Conservation (phyloP, 2,329 filamentous ascomycete species). For the Fusarium sp. region DNA sequence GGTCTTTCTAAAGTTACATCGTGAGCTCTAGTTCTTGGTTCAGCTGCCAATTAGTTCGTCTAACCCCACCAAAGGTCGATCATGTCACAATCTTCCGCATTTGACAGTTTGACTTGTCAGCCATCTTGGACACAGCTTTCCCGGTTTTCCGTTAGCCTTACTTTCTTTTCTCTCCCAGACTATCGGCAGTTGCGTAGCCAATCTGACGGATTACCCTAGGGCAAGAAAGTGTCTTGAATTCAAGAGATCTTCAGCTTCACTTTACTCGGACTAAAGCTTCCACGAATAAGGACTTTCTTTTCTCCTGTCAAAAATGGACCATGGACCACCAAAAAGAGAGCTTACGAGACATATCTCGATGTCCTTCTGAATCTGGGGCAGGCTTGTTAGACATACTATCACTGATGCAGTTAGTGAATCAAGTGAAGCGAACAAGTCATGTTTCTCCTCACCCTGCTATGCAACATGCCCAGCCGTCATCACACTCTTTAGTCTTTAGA, state of each 20-base stretch:
- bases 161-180: slow-evolving; percentile 12
- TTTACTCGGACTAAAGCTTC: neutral
- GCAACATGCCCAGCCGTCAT: slow-evolving; percentile 23
- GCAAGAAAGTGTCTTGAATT: neutral
- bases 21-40: slow-evolving; percentile 17
- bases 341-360: slow-evolving; percentile 6
- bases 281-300: slow-evolving; percentile 8
- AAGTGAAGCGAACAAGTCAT: slow-evolving; percentile 1
- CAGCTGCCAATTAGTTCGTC: slow-evolving; percentile 16
- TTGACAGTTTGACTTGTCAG: slow-evolving; percentile 38
- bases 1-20: slow-evolving; percentile 26
- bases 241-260: neutral
- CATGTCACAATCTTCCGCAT: slow-evolving; percentile 19
- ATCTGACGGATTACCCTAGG: neutral
- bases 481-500: slow-evolving; percentile 12
- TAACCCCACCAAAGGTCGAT: slow-evolving; percentile 23
- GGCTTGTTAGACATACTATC: slow-evolving; percentile 5
- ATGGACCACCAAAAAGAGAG: neutral
- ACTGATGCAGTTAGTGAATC: slow-evolving; percentile 17
- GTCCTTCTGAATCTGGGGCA: neutral
- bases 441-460: slow-evolving; percentile 19
- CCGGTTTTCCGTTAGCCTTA: slow-evolving; percentile 21
- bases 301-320: neutral
- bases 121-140: slow-evolving; percentile 11
- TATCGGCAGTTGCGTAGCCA: slow-evolving; percentile 25